A percentile compares a stretch with the other conserved stretches of the same genome.
These are phyloP conservation scores for Verticillium zaregamsianum DNA, from an alignment of 2,329 filamentous ascomycete species.

Conservation along the genomic window DNA sequence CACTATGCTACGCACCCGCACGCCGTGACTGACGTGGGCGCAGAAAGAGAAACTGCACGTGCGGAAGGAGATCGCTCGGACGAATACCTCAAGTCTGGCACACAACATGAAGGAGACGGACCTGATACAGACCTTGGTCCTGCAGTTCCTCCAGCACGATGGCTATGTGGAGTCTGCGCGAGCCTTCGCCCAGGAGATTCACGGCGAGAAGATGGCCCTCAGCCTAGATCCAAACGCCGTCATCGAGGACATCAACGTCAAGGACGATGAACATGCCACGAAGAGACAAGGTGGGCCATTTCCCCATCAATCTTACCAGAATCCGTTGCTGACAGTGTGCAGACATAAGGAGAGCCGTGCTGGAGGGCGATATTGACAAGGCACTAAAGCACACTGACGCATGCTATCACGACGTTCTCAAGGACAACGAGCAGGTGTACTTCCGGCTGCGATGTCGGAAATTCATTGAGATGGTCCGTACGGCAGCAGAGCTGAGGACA, in stretches of 20 bases:
- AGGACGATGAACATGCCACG: slow-evolving; percentile 81
- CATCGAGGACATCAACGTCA: slow-evolving; percentile 60
- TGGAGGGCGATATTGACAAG: slow-evolving; percentile 88
- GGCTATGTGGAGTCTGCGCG: slow-evolving; percentile 91
- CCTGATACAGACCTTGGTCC: slow-evolving; percentile 74
- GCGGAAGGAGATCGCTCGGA: slow-evolving; percentile 52
- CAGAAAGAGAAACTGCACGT: slow-evolving; percentile 38
- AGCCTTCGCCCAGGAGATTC: slow-evolving; percentile 80
- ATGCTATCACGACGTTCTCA: slow-evolving; percentile 77
- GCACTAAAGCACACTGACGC: slow-evolving; percentile 77
- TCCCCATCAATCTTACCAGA: not conserved
- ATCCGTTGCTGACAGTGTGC: slow-evolving; percentile 9
- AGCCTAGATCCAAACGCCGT: slow-evolving; percentile 49
- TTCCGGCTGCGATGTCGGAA: slow-evolving; percentile 87
- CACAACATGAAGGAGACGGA: slow-evolving; percentile 67
- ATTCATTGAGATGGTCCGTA: slow-evolving; percentile 91
- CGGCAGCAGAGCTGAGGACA: slow-evolving; percentile 61
- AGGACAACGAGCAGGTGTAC: slow-evolving; percentile 76
- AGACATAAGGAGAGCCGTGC: slow-evolving; percentile 83
- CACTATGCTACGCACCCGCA: not conserved
- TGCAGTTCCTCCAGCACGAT: slow-evolving; percentile 90
- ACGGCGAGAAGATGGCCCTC: slow-evolving; percentile 67
- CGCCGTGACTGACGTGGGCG: slow-evolving; percentile 5
- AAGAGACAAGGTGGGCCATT: slow-evolving; percentile 73
- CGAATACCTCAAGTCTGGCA: slow-evolving; percentile 57